A percentile compares a stretch with the other conserved stretches of the same genome.
Evolutionary conservation across 768 basidiomycete genomes (phyloP).

Genomic region (Boletus rex-veris): DNA sequence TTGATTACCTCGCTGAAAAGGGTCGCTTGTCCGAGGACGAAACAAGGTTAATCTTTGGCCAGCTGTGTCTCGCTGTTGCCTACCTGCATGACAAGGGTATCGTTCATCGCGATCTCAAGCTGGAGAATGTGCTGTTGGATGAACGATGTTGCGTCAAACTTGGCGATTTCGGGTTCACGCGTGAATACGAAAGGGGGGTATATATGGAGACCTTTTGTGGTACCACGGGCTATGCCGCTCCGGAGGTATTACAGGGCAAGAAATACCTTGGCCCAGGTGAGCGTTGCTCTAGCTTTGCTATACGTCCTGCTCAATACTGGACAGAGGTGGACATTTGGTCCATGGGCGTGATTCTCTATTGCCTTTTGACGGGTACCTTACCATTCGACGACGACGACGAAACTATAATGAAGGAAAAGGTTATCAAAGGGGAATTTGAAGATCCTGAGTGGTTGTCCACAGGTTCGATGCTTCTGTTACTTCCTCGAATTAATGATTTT

Average conservation of each 20-base stretch:
- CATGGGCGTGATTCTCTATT: conserved; percentile 87
- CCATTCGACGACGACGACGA: conserved; percentile 93
- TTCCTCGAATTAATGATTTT: background rate
- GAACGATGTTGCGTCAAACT: conserved; percentile 89
- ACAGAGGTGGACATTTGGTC: conserved; percentile 96
- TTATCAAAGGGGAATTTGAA: conserved; percentile 83
- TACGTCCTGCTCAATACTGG: conserved; percentile 8
- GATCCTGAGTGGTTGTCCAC: conserved; percentile 89
- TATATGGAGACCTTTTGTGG: conserved; percentile 94
- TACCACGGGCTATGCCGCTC: conserved; percentile 90
- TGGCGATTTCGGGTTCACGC: conserved; percentile 92
- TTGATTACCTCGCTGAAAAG: conserved; percentile 97
- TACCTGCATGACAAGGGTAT: conserved; percentile 91
- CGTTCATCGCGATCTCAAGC: conserved; percentile 94
- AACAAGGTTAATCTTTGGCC: conserved; percentile 87
- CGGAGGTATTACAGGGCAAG: conserved; percentile 85
- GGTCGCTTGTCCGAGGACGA: conserved; percentile 84
- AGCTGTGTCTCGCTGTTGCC: conserved; percentile 88
- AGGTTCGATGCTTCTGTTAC: conserved; percentile 45
- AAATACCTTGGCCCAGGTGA: conserved; percentile 88
- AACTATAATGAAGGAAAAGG: conserved; percentile 73
- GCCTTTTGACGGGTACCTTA: conserved; percentile 81
- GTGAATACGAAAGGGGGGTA: conserved; percentile 77
- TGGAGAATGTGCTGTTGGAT: conserved; percentile 92
- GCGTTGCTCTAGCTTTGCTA: conserved; percentile 21